Evolutionary conservation across 768 basidiomycete species (phyloP).

Genomic region (Cystobasidium ongulense): DNA sequence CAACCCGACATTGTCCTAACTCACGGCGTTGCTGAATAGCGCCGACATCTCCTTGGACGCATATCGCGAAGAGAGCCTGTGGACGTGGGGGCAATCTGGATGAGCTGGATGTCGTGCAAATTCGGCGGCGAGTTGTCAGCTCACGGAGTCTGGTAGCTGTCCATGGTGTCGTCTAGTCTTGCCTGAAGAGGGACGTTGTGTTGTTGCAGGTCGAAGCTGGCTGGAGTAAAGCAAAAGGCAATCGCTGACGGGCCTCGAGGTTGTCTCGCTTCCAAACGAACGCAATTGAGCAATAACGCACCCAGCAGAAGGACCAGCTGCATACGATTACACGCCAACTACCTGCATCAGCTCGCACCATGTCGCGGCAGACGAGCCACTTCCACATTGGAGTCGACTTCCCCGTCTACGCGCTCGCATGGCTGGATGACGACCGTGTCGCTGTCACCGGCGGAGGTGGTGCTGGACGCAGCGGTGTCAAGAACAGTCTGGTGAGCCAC

Average conservation of each 20-base stretch:
- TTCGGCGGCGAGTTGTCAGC: background rate
- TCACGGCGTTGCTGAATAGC: slow-evolving; percentile 84
- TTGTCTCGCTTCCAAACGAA: background rate
- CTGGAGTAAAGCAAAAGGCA: background rate
- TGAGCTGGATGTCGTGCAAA: background rate
- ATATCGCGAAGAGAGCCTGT: slow-evolving; percentile 65
- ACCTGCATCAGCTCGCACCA: background rate
- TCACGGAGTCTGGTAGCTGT: slow-evolving; percentile 42
- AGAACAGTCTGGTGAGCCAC: slow-evolving; percentile 76
- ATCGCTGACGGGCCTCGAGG: background rate
- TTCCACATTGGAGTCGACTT: slow-evolving; percentile 20
- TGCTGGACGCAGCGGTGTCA: slow-evolving; percentile 73
- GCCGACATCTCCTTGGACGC: slow-evolving; percentile 98
- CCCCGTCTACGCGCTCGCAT: slow-evolving; percentile 28
- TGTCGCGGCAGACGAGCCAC: slow-evolving; percentile 9
- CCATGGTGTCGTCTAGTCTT: slow-evolving; percentile 29
- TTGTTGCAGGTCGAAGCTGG: no score
- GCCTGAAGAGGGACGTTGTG: no score
- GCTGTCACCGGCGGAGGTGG: slow-evolving; percentile 62
- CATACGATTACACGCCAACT: background rate
- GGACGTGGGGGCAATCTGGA: background rate
- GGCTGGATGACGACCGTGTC: slow-evolving; percentile 1
- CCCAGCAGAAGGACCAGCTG: no score
- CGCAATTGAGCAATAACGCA: background rate
- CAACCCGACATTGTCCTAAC: no score